Percentiles rank a stretch among this genome's conserved stretches.
Conservation (phyloP, 345 rosid genomes). For the Ailanthus altissimus region DNA sequence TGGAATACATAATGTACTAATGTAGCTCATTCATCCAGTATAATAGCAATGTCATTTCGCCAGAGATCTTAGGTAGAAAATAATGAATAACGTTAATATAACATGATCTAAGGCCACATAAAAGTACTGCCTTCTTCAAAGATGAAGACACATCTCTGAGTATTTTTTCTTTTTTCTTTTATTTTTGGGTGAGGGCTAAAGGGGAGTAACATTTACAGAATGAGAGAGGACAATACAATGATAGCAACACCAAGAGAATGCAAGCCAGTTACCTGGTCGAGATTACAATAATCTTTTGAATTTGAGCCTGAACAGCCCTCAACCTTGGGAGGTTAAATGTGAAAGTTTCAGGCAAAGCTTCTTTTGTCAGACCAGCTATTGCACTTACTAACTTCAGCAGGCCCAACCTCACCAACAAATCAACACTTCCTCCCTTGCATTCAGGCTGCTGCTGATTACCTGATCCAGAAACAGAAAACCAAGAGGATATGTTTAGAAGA, state of each 20-base stretch:
- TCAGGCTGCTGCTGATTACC: slow-evolving; percentile 44
- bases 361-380: slow-evolving; percentile 60
- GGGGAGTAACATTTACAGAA: not conserved
- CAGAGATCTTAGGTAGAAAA: not conserved
- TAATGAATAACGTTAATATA: too few species aligned
- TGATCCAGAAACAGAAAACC: slow-evolving; percentile 26
- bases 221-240: not conserved
- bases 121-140: too few species aligned
- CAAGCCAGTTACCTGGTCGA: slow-evolving; percentile 55
- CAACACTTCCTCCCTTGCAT: slow-evolving; percentile 73
- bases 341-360: slow-evolving; percentile 70
- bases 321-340: slow-evolving; percentile 64
- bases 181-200: too few species aligned
- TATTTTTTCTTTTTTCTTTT: too few species aligned
- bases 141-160: too few species aligned
- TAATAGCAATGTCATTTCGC: too few species aligned
- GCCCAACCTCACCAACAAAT: slow-evolving; percentile 72
- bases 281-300: slow-evolving; percentile 76
- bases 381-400: slow-evolving; percentile 69
- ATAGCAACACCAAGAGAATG: too few species aligned
- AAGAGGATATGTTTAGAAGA: not conserved
- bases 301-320: slow-evolving; percentile 71
- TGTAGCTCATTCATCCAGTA: not conserved
- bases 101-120: too few species aligned
- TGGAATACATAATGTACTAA: not conserved